Conservation (phyloP, 495 filamentous ascomycete genomes). For the Trichoderma gamsii region DNA sequence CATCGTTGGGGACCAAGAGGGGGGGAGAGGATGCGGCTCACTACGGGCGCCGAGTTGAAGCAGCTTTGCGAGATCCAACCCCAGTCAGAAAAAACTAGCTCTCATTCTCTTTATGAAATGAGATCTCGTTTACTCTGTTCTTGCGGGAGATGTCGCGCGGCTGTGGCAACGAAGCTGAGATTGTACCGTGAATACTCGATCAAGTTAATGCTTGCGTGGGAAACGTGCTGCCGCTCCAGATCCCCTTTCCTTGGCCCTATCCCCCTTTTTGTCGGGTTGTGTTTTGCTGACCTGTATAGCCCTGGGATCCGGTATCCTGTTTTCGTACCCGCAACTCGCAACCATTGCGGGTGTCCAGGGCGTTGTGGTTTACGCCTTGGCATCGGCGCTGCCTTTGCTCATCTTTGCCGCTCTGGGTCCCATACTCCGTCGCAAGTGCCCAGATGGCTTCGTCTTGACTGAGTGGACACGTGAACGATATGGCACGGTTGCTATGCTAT, state of each 20-base stretch:
- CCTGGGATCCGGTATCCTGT: conserved; percentile 71
- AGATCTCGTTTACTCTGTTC: neutral
- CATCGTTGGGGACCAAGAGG: neutral
- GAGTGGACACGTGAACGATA: conserved; percentile 75
- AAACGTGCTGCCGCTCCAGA: conserved; percentile 77
- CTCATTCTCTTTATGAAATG: neutral
- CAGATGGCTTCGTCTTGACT: conserved; percentile 70
- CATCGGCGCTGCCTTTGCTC: conserved; percentile 60
- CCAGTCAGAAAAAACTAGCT: conserved; percentile 14
- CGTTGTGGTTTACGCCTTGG: conserved; percentile 61
- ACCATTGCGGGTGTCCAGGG: conserved; percentile 74
- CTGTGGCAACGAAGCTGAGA: conserved; percentile 68
- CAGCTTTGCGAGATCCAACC: conserved; percentile 44
- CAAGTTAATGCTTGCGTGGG: conserved; percentile 95
- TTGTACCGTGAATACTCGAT: conserved; percentile 85
- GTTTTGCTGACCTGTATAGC: conserved; percentile 42
- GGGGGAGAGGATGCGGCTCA: conserved; percentile 56
- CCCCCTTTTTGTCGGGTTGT: conserved; percentile 22
- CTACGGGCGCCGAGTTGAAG: conserved; percentile 72
- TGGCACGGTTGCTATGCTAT: conserved; percentile 56
- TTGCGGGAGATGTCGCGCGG: conserved; percentile 20
- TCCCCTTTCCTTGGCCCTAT: conserved; percentile 24
- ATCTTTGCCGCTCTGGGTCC: conserved; percentile 64
- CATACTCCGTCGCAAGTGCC: conserved; percentile 65
- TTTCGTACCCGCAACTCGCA: conserved; percentile 71